Base-by-base conservation (phyloP, 192 early-diverging fungal genomes). In the Rhizoclosmatium sp. region DNA sequence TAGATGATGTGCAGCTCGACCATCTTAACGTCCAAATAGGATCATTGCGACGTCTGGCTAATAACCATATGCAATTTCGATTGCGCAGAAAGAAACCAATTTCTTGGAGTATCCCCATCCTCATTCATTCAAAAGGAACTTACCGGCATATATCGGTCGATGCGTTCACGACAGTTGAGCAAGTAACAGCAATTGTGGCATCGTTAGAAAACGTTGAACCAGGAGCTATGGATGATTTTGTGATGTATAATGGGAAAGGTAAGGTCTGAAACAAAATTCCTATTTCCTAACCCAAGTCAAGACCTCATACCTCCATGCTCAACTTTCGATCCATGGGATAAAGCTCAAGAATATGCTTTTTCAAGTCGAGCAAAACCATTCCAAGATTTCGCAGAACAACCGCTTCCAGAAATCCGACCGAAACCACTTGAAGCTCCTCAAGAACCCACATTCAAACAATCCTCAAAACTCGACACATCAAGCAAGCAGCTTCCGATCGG, bases 11-110 rank as follows among this genome's bases (percentile, higher is more conserved):
- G 56, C 49, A 9, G 2, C 45, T 72, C 12, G 70, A 72, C 42
- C 56, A 59, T 41, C n/a, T 72, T 5, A 72, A 72, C 44, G 14
- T 31, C 10, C 51, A 47, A 14, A 58, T 72, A 12, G 70, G 49
- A 5, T 41, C 62, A 16, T 10, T 41, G 7, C 10, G 10, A 10
- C 21, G 62, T 41, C 21, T 41, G 23, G 14, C 39, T 21, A 45
- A 72, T 39, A 16, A 21, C 14, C 21, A 39, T 39, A 59, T 72
- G 70, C 21, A 59, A 31, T 72, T 72, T 51, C 49, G 51, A 16
- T 12, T 72, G 2, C n/a, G 70, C 9, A 9, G 70, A 58, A 72
- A 72, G 70, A 72, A 72, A 39, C 49, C 70, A 7, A 58, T 72
- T 9, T 54, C 70, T 23, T 72, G 70, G 70, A 72, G 58, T 31